Base-by-base conservation (phyloP, 23 red algal species). In the Agarophyton chilense region DNA sequence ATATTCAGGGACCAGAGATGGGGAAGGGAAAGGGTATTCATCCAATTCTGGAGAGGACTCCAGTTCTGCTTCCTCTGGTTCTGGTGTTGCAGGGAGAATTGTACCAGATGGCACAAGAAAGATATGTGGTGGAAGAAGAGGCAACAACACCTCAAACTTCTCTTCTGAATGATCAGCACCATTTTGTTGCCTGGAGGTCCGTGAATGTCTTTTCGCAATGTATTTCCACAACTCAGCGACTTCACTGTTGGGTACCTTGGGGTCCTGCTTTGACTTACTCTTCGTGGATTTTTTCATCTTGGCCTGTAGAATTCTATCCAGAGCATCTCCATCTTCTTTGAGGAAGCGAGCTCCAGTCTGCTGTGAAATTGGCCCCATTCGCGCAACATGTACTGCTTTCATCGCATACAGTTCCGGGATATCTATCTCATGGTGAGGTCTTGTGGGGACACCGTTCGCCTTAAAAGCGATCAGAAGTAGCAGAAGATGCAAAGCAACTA, bases 141-240 rank as follows among this genome's bases (percentile, higher is more conserved):
- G 68, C 21, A 26, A 46, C 1, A 74, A 29, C 24, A 74, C 24
- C 68, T 74, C 68, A 47, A 47, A 4, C 25, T 74, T 29, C 41
- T 39, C 24, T 74, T 74, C 60, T 6, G 32, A 35, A 36, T 7
- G 32, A 36, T 35, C 26, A 29, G 7, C 25, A 35, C 35, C 35
- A 1, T 14, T 0, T 16, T 18, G 60, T 7, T 18, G 60, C 32
- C 35, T 65, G 13, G 60, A 35, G 13, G 60, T 8, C 7, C 35
- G 7, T 2, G 8, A 29, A 8, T 74, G 18, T 18, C 18, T 18
- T 29, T 25, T 74, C 4, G 39, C 43, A 45, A 74, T 25, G 33
- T 74, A 74, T 47, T 74, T 74, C 68, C 40, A 25, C n/a, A 74
- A 29, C 43, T 74, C 68, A 7, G 40, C 41, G 9, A 22, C 68